Evolutionary conservation across 768 basidiomycete species (phyloP).

Genomic region (Russula dissimulans): DNA sequence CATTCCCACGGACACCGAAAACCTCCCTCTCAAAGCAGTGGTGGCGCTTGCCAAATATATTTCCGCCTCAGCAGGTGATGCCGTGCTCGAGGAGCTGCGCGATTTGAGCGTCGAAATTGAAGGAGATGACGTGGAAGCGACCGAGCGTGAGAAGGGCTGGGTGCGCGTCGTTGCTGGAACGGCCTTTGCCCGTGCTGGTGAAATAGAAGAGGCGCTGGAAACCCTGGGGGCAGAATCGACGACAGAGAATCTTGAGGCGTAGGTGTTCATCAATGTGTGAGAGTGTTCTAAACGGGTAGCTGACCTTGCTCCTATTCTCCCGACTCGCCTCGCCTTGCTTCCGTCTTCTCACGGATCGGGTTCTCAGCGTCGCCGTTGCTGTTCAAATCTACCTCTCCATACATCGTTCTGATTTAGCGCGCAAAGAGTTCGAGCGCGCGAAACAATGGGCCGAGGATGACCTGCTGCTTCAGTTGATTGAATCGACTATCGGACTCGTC

Average conservation of each 20-base stretch:
- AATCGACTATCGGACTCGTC: constrained; percentile 69
- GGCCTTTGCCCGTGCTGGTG: constrained; percentile 74
- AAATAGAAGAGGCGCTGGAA: constrained; percentile 88
- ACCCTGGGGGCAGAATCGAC: constrained; percentile 62
- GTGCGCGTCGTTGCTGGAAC: constrained; percentile 81
- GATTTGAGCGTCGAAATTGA: constrained; percentile 85
- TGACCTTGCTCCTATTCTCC: background rate
- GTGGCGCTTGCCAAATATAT: constrained; percentile 66
- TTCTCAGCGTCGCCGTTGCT: constrained; percentile 64
- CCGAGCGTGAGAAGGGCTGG: constrained; percentile 58
- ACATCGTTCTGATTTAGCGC: constrained; percentile 77
- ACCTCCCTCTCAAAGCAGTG: constrained; percentile 61
- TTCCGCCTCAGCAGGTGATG: constrained; percentile 32
- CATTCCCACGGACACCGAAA: constrained; percentile 48
- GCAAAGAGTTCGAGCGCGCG: constrained; percentile 74
- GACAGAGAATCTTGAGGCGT: constrained; percentile 83
- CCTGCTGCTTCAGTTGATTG: constrained; percentile 80
- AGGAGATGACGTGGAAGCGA: constrained; percentile 59
- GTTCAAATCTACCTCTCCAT: constrained; percentile 89
- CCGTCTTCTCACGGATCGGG: constrained; percentile 2
- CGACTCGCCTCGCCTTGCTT: background rate
- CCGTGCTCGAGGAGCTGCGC: constrained; percentile 68
- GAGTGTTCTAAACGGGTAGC: constrained; percentile 7
- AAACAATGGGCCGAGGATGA: constrained; percentile 87
- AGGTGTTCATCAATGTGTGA: constrained; percentile 28